Base-by-base conservation (phyloP, 805 yeast genomes). In the Zygosaccharomyces rouxii region DNA sequence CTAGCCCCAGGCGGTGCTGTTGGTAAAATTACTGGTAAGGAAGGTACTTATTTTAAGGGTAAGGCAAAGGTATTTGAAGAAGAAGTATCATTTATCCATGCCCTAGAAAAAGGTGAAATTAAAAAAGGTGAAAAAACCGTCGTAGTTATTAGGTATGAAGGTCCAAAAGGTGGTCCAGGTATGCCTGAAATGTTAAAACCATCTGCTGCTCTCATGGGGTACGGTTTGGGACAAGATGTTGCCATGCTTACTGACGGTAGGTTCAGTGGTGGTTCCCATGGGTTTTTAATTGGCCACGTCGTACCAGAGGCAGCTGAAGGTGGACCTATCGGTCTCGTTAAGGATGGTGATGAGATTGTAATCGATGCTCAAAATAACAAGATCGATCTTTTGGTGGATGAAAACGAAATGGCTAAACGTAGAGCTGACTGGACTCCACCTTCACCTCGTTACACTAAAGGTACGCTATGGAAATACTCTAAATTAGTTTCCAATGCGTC, bases 131-230 rank as follows among this genome's bases (percentile, higher is more conserved):
- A 86, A 71, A 94, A 94, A 75, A 90, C 97, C 33, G 98, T 89
- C 48, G 89, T 92, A 63, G 77, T 94, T 55, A 94, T 94, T 68
- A 83, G 97, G 76, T 87, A 94, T 72, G 97, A 94, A 74, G 99
- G 99, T 58, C 99, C 99, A 71, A 89, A 83, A 72, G 99, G 99
- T 74, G 99, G 97, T 54, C 99, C 99, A 67, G 99, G 99, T 74
- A 94, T 94, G 99, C 98, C 98, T 44, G 99, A 92, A 75, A 92
- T 92, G 99, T 81, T 92, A 70, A 92, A 92, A 73, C 99, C 99
- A 19, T 88, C 97, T 13, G 83, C 95, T 53, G 97, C 97, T n/a
- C 75, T 94, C 55, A 94, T 94, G 98, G 99, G 99, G 63, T 89
- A 89, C 70, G 99, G 99, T 65, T 72, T 86, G 48, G 94, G 95